Base-by-base conservation (phyloP, 2,329 filamentous ascomycete genomes). In the Metarhizium sp. region DNA sequence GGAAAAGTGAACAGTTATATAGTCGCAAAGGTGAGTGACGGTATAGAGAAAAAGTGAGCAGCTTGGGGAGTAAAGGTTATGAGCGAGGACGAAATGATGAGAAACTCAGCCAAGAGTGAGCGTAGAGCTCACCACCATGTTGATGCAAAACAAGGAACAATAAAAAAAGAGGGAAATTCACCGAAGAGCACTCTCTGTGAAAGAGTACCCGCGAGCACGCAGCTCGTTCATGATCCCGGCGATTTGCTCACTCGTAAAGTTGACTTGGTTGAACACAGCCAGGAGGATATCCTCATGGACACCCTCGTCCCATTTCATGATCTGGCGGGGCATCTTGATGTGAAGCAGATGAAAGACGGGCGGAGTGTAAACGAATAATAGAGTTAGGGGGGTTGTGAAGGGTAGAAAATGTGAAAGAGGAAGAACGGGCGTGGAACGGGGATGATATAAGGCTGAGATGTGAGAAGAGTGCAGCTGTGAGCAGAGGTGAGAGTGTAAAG, bases 261-360 rank as follows among this genome's bases (percentile, higher is more conserved):
- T 70, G 54, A 73, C 59, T 6, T 70, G 63, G 30, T 69, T 66
- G n/a, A 74, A 62, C 29, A 78, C 56, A 32, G 69, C 70, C 6
- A 72, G 55, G 40, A 80, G 67, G 46, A 79, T 71, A 45, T 75
- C 73, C 56, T 74, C 65, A 49, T 79, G 75, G 18, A 72, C 68
- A 8, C 66, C 64, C 5, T 68, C 62, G 32, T 70, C 70, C 76
- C 76, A 80, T 38, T 64, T 68, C 60, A 70, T 71, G 16, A 62
- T 57, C 55, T 66, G 61, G 40, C 67, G 64, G n/a, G 59, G 29
- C n/a, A 52, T 53, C 18, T 46, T 50, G 45, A 25, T 36, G 55
- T 16, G 5, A 48, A n/a, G 43, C 43, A 48, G 47, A 25, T 25
- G 25, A 46, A 36, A 48, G 49, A 54, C 49, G 50, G 40, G 46